Percentiles rank a stretch among this genome's conserved stretches.
Conservation (phyloP, 2,329 filamentous ascomycete species). For the Aureobasidium pullulans region DNA sequence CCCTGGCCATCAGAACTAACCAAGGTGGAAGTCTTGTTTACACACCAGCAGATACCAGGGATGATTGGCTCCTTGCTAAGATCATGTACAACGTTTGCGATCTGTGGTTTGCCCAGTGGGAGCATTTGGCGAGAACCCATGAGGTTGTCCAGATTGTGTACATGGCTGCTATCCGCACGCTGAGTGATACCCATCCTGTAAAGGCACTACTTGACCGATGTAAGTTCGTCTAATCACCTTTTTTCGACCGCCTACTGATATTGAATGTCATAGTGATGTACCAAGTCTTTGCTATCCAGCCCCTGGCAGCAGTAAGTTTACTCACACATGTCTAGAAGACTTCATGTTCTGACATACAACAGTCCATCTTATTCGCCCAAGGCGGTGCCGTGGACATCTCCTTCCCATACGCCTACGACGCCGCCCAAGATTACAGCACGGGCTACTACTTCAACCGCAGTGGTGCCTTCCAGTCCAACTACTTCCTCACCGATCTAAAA, state of each 20-base stretch:
- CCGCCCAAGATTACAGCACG: not conserved
- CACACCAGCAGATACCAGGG: not conserved
- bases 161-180: not conserved
- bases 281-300: slow-evolving; percentile 1
- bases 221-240: not conserved
- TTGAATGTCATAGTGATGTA: not conserved
- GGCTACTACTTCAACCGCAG: slow-evolving; percentile 7
- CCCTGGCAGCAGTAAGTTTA: not conserved
- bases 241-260: not conserved
- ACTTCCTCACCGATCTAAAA: not conserved
- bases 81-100: slow-evolving; percentile 6
- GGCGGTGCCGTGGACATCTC: not conserved
- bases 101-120: slow-evolving; percentile 3
- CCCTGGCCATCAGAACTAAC: not conserved
- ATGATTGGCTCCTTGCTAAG: not conserved
- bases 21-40: not conserved
- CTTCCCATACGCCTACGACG: not conserved
- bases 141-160: not conserved
- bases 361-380: not conserved
- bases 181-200: not conserved
- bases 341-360: not conserved
- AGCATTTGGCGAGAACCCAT: not conserved
- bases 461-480: not conserved
- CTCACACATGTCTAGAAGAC: not conserved
- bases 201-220: not conserved